Percentiles rank a stretch among this genome's conserved stretches.
These are phyloP conservation scores for Epichloe gansuensis DNA, from an alignment of 2,329 filamentous ascomycete genomes.

Conservation along the genomic window DNA sequence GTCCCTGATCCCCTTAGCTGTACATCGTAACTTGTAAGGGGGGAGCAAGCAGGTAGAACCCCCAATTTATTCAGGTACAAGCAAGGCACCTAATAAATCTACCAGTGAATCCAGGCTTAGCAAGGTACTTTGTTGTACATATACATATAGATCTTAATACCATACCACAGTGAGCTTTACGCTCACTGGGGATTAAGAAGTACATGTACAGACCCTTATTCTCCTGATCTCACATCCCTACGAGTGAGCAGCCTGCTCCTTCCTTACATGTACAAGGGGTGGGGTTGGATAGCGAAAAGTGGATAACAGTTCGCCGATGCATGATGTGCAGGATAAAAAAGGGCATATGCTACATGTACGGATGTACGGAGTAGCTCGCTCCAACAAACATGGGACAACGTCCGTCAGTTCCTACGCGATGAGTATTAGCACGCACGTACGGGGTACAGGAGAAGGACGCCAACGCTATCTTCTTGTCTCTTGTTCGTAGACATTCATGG, in stretches of 20 bases:
- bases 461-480: background rate
- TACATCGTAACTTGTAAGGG: too few relatives aligned
- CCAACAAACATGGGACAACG: background rate
- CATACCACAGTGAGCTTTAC: too few relatives aligned
- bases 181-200: too few relatives aligned
- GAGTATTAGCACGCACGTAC: background rate
- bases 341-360: background rate
- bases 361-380: background rate
- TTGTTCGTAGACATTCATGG: background rate
- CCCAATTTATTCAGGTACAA: too few relatives aligned
- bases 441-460: background rate
- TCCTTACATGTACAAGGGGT: background rate
- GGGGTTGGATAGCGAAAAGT: background rate
- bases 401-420: background rate
- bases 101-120: too few relatives aligned
- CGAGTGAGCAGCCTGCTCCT: background rate
- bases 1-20: too few relatives aligned
- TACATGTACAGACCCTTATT: too few relatives aligned
- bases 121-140: too few relatives aligned
- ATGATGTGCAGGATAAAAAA: background rate
- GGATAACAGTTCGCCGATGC: conserved; percentile 1
- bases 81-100: too few relatives aligned
- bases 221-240: too few relatives aligned
- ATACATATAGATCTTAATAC: too few relatives aligned
- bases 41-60: too few relatives aligned